Conservation (phyloP, 257 asterid species). For the Mitragyna speciosa region DNA sequence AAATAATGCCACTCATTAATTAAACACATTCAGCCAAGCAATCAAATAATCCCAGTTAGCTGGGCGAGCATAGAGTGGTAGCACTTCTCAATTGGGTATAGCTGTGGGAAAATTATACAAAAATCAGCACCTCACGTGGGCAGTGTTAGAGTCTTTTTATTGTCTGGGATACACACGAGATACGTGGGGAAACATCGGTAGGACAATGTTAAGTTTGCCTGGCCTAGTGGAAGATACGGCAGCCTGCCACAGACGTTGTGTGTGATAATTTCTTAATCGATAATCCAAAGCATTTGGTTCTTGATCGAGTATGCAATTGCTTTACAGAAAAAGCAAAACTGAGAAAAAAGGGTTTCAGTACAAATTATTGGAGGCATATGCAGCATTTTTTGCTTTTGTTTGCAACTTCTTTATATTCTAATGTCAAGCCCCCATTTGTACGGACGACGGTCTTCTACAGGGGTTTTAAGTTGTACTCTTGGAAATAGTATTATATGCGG, state of each 20-base stretch:
- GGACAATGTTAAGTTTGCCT: conserved; percentile 23
- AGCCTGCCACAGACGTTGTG: conserved; percentile 6
- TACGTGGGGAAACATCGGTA: conserved; percentile 21
- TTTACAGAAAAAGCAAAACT: conserved; percentile 3
- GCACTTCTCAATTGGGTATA: neutral
- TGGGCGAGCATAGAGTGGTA: neutral
- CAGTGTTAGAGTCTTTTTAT: neutral
- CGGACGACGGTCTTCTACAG: neutral
- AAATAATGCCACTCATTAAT: no score
- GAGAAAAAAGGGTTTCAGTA: neutral
- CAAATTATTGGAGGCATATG: conserved; percentile 14
- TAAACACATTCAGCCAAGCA: no score
- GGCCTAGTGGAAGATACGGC: conserved; percentile 32
- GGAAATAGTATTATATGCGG: no score
- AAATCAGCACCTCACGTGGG: conserved; percentile 21
- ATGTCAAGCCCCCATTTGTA: neutral
- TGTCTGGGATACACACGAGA: neutral
- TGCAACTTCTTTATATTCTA: conserved; percentile 7
- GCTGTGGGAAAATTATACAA: conserved; percentile 1
- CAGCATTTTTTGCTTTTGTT: conserved; percentile 23
- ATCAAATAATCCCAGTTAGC: neutral
- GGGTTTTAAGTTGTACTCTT: no score
- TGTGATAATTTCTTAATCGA: conserved; percentile 9
- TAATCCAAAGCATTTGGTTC: conserved; percentile 7
- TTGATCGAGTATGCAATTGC: conserved; percentile 23